These are phyloP conservation scores for Chaetoceros tenuissimus DNA, from an alignment of 108 stramenopile genomes.

Conservation along the genomic window DNA sequence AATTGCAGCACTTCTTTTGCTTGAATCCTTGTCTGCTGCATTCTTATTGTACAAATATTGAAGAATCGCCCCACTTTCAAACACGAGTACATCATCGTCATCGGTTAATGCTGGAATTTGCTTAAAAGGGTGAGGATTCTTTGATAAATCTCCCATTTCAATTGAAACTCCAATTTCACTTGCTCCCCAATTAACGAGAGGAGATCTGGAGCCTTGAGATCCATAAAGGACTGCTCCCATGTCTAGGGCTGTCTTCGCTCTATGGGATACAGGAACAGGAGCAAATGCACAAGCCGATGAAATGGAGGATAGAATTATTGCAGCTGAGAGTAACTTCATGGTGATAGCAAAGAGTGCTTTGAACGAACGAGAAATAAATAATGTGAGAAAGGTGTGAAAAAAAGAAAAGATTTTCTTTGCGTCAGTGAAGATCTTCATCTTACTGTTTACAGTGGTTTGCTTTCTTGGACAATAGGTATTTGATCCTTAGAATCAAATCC, in stretches of 20 bases:
- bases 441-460: too few relatives aligned
- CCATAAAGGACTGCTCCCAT: constrained; percentile 29
- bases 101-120: constrained; percentile 77
- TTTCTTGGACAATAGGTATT: too few relatives aligned
- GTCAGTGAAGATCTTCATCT: too few relatives aligned
- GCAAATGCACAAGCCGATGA: too few relatives aligned
- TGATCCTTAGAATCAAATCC: too few relatives aligned
- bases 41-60: constrained; percentile 49
- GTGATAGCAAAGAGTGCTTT: too few relatives aligned
- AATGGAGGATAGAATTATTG: too few relatives aligned
- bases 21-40: constrained; percentile 7
- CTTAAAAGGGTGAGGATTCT: constrained; percentile 82
- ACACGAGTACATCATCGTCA: constrained; percentile 49
- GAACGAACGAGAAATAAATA: too few relatives aligned
- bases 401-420: too few relatives aligned
- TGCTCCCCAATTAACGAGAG: constrained; percentile 83
- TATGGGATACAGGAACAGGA: too few relatives aligned
- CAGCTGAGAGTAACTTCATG: too few relatives aligned
- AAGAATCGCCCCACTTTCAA: constrained; percentile 85
- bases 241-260: background rate
- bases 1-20: constrained; percentile 26
- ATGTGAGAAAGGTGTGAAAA: too few relatives aligned
- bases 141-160: constrained; percentile 43
- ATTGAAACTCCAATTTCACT: constrained; percentile 40
- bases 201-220: constrained; percentile 51